Evolutionary conservation across 495 filamentous ascomycete genomes (phyloP).

Genomic region (Amniculicola lignicola): DNA sequence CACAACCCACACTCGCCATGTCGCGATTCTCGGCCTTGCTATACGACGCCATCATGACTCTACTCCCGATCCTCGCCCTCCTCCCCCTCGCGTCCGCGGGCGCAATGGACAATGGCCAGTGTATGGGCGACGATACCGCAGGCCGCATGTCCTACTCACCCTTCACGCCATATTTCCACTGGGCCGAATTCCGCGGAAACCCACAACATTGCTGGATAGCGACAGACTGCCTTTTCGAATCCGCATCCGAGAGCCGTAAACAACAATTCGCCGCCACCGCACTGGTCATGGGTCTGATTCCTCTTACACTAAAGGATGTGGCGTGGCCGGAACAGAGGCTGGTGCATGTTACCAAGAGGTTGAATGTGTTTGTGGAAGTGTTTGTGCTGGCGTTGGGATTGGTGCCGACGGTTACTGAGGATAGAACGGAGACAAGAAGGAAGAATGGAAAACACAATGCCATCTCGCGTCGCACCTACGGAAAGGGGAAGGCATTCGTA

Average conservation of each 20-base stretch:
- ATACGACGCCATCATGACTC: background rate
- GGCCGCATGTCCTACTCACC: constrained; percentile 12
- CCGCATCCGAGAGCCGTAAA: constrained; percentile 21
- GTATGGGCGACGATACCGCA: background rate
- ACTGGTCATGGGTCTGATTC: constrained; percentile 32
- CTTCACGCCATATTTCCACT: constrained; percentile 20
- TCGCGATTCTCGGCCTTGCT: too few relatives aligned
- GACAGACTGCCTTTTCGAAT: constrained; percentile 17
- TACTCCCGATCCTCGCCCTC: background rate
- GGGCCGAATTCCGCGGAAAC: background rate
- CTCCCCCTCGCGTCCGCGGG: background rate
- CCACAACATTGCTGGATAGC: constrained; percentile 13
- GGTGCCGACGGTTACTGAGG: constrained; percentile 13
- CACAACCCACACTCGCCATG: background rate
- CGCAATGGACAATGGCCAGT: background rate
- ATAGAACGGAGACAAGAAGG: background rate
- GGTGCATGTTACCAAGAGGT: constrained; percentile 11
- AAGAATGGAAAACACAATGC: background rate
- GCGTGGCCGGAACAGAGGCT: constrained; percentile 26
- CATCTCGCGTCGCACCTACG: constrained; percentile 8
- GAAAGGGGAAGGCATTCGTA: background rate
- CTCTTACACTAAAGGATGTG: constrained; percentile 29
- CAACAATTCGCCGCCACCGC: constrained; percentile 32
- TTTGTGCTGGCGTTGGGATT: constrained; percentile 25
- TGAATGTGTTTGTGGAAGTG: constrained; percentile 7